Conservation (phyloP, 495 filamentous ascomycete genomes). For the Aspergillus egyptiacus region DNA sequence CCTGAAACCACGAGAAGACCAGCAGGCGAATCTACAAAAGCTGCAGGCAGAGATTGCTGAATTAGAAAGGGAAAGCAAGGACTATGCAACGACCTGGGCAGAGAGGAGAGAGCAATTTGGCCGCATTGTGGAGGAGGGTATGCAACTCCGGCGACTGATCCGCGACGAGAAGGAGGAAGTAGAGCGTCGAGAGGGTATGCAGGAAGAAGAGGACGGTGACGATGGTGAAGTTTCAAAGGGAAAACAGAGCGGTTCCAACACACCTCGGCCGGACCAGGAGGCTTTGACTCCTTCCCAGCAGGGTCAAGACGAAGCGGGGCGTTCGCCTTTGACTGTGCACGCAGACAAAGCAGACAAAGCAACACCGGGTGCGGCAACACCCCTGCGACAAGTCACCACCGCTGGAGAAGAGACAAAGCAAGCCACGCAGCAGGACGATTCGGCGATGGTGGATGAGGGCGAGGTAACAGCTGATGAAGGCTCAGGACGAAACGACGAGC, state of each 20-base stretch:
- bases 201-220: constrained; percentile 64
- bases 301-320: constrained; percentile 40
- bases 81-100: constrained; percentile 77
- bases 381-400: constrained; percentile 35
- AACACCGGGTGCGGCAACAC: constrained; percentile 31
- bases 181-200: constrained; percentile 71
- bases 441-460: constrained; percentile 57
- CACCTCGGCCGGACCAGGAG: constrained; percentile 57
- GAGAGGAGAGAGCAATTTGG: constrained; percentile 86
- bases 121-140: constrained; percentile 83
- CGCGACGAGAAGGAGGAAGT: constrained; percentile 93
- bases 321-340: constrained; percentile 27
- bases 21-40: constrained; percentile 68
- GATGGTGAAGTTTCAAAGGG: constrained; percentile 57
- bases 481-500: constrained; percentile 33
- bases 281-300: constrained; percentile 43
- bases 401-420: constrained; percentile 28
- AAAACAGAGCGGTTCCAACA: constrained; percentile 52
- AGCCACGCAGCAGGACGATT: constrained; percentile 43
- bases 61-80: constrained; percentile 73
- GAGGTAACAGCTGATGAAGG: constrained; percentile 49
- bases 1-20: constrained; percentile 77
- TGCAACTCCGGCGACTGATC: constrained; percentile 77
- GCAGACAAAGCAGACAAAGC: constrained; percentile 39
- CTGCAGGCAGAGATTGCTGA: constrained; percentile 83